Evolutionary conservation across 306 rosid genomes (phyloP).

Genomic region (Medicago truncatula): DNA sequence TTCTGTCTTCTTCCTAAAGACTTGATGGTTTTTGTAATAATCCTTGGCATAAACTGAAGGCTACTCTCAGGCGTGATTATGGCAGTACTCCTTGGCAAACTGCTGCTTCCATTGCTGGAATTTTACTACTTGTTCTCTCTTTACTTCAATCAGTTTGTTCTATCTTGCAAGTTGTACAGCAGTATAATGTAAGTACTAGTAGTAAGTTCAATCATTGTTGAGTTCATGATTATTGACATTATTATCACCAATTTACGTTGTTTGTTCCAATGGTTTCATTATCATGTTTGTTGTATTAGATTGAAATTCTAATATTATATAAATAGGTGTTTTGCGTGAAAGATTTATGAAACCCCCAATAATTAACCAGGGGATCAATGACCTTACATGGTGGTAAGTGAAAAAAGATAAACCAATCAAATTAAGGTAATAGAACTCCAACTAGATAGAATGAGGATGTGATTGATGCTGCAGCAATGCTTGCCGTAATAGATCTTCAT

Average conservation of each 20-base stretch:
- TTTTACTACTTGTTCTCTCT: too few relatives aligned
- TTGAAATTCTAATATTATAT: not conserved
- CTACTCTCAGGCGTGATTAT: conserved; percentile 25
- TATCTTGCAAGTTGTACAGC: too few relatives aligned
- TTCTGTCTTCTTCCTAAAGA: not conserved
- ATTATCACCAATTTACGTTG: not conserved
- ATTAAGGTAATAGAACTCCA: not conserved
- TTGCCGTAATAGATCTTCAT: not conserved
- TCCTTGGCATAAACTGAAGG: not conserved
- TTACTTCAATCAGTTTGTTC: too few relatives aligned
- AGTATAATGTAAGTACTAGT: too few relatives aligned
- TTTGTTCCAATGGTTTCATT: not conserved
- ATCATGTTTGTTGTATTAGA: not conserved
- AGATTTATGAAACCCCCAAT: not conserved
- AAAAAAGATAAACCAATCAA: not conserved
- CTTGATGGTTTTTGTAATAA: not conserved
- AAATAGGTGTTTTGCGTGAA: not conserved
- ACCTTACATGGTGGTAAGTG: not conserved
- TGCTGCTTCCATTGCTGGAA: too few relatives aligned
- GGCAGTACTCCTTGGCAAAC: too few relatives aligned
- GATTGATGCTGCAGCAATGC: not conserved
- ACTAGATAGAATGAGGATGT: not conserved
- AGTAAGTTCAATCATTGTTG: too few relatives aligned
- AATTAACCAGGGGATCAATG: not conserved
- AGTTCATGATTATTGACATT: not conserved